Conservation (phyloP, 345 rosid species). For the Aegle marmelos region DNA sequence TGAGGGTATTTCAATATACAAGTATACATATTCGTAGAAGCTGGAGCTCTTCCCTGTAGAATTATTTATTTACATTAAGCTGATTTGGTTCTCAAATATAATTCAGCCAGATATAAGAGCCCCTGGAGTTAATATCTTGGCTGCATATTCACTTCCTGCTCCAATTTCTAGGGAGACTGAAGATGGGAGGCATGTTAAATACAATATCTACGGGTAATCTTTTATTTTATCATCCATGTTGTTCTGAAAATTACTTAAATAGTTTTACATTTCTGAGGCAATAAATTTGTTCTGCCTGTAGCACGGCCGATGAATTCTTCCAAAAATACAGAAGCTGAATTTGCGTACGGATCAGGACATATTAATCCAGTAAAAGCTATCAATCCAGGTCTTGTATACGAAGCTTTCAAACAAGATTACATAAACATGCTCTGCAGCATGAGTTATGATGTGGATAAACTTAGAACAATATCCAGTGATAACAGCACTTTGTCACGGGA, state of each 20-base stretch:
- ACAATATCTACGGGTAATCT: slow-evolving; percentile 50
- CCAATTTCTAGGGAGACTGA: slow-evolving; percentile 9
- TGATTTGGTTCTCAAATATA: neutral
- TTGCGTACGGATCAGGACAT: slow-evolving; percentile 59
- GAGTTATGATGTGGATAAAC: slow-evolving; percentile 17
- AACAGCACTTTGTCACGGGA: too few relatives aligned
- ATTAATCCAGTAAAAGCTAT: slow-evolving; percentile 44
- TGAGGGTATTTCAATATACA: neutral
- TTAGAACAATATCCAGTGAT: slow-evolving; percentile 29
- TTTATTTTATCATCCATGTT: neutral
- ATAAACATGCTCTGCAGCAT: slow-evolving; percentile 40
- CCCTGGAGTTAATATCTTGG: slow-evolving; percentile 45
- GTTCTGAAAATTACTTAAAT: neutral
- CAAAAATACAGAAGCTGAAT: slow-evolving; percentile 27
- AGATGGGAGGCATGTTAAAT: slow-evolving; percentile 26
- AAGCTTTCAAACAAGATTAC: slow-evolving; percentile 28
- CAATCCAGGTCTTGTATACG: slow-evolving; percentile 39
- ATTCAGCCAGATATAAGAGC: slow-evolving; percentile 50
- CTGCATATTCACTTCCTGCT: slow-evolving; percentile 32
- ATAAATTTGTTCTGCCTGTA: slow-evolving; percentile 5
- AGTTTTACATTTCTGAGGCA: neutral
- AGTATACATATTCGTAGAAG: too few relatives aligned
- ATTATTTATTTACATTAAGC: neutral
- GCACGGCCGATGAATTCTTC: slow-evolving; percentile 40
- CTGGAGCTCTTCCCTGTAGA: neutral